Percentiles rank a stretch among this genome's conserved stretches.
phyloP scores from a whole-genome alignment of 1,284 basidiomycete genomes.

The Moesziomyces sp. region DNA sequence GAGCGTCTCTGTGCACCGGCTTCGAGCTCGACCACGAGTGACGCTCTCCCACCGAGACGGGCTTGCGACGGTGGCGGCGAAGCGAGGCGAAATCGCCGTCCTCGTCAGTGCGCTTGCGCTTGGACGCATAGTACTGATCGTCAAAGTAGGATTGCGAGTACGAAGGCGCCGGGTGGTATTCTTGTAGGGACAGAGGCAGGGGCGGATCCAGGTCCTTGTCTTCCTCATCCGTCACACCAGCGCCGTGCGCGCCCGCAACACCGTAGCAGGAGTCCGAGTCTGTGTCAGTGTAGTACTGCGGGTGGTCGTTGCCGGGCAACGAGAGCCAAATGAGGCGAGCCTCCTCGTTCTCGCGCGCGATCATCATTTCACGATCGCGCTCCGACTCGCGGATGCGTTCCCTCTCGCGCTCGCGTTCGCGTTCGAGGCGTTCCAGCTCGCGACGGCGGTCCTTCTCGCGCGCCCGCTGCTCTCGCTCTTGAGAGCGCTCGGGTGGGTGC shows the following conservation, averaged over 20 bases:
- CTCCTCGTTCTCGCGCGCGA: slow-evolving; percentile 50
- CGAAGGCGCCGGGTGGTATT: slow-evolving; percentile 36
- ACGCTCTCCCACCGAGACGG: slow-evolving; percentile 11
- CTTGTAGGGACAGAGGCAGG: slow-evolving; percentile 33
- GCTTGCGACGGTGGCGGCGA: slow-evolving; percentile 21
- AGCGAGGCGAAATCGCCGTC: slow-evolving; percentile 4
- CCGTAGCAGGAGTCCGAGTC: slow-evolving; percentile 54
- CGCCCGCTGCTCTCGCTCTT: slow-evolving; percentile 46
- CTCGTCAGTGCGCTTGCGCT: slow-evolving; percentile 31
- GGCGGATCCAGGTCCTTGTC: slow-evolving; percentile 49
- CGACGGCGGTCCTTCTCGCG: slow-evolving; percentile 42
- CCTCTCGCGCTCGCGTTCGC: slow-evolving; percentile 44
- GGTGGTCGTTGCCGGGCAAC: slow-evolving; percentile 57
- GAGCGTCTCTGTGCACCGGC: slow-evolving; percentile 14
- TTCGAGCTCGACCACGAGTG: slow-evolving; percentile 18
- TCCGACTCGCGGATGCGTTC: slow-evolving; percentile 50
- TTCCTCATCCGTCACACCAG: slow-evolving; percentile 42
- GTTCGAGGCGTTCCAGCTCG: slow-evolving; percentile 38
- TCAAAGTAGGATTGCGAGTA: slow-evolving; percentile 30
- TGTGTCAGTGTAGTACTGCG: slow-evolving; percentile 59
- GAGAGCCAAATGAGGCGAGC: slow-evolving; percentile 54
- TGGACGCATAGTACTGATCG: slow-evolving; percentile 16
- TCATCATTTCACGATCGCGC: slow-evolving; percentile 46
- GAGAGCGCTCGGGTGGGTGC: slow-evolving; percentile 28
- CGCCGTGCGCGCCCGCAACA: slow-evolving; percentile 36